Conservation (phyloP, 768 basidiomycete species). For the Hypsizygus marmoreus region DNA sequence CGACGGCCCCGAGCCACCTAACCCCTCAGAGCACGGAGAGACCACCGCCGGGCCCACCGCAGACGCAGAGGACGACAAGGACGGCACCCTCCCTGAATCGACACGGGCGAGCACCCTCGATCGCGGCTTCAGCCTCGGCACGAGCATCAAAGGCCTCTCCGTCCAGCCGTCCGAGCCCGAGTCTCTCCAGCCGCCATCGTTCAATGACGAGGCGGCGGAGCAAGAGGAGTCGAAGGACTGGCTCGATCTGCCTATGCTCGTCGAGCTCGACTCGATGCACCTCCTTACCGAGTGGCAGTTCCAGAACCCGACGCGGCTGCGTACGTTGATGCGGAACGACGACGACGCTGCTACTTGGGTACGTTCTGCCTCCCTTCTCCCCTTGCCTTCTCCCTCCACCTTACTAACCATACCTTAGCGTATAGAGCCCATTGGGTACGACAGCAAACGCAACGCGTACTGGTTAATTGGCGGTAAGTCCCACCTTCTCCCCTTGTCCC, state of each 20-base stretch:
- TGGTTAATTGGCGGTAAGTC: slow-evolving; percentile 81
- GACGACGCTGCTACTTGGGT: slow-evolving; percentile 83
- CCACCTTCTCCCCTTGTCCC: neutral
- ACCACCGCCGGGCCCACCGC: slow-evolving; percentile 2
- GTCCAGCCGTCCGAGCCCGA: slow-evolving; percentile 19
- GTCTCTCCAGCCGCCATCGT: slow-evolving; percentile 4
- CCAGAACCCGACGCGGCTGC: slow-evolving; percentile 69
- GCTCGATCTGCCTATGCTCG: slow-evolving; percentile 68
- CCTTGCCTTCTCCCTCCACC: slow-evolving; percentile 6
- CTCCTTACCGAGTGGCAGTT: slow-evolving; percentile 86
- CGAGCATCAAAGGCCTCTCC: slow-evolving; percentile 16
- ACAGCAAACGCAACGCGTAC: slow-evolving; percentile 75
- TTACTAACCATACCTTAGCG: slow-evolving; percentile 47
- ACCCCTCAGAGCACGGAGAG: slow-evolving; percentile 1
- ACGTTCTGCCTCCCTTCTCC: slow-evolving; percentile 25
- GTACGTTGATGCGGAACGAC: slow-evolving; percentile 75
- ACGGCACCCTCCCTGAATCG: slow-evolving; percentile 12
- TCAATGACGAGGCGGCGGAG: slow-evolving; percentile 22
- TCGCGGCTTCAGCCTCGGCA: slow-evolving; percentile 15
- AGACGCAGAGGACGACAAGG: slow-evolving; percentile 11
- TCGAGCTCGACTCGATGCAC: slow-evolving; percentile 76
- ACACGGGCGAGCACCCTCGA: slow-evolving; percentile 23
- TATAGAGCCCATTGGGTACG: slow-evolving; percentile 84
- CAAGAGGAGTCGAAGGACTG: slow-evolving; percentile 59
- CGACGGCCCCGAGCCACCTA: neutral